Evolutionary conservation across 2,329 filamentous ascomycete species (phyloP).

Genomic region (Cordyceps cateniannulata): DNA sequence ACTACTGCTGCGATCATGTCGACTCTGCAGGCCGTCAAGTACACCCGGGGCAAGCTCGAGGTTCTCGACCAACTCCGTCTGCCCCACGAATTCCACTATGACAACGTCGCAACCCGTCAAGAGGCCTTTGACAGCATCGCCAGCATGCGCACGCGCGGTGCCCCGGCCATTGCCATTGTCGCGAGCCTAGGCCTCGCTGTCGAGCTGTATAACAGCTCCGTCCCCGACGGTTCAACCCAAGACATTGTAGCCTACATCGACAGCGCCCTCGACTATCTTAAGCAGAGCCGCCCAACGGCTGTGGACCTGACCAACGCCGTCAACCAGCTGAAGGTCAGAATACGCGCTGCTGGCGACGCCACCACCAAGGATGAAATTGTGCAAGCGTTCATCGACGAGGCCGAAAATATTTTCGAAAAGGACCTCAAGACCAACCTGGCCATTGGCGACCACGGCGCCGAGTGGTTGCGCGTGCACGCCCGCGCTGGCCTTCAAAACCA

Average conservation of each 20-base stretch:
- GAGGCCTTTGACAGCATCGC: constrained; percentile 80
- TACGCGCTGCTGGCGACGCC: constrained; percentile 42
- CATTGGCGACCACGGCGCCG: constrained; percentile 77
- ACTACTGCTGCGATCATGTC: constrained; percentile 52
- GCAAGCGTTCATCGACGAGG: constrained; percentile 66
- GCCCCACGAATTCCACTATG: constrained; percentile 74
- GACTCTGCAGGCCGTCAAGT: constrained; percentile 71
- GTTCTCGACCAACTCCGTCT: constrained; percentile 80
- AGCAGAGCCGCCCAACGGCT: constrained; percentile 84
- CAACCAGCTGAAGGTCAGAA: constrained; percentile 63
- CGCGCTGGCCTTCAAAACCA: constrained; percentile 38
- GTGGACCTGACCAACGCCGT: constrained; percentile 93
- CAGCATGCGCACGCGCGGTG: constrained; percentile 70
- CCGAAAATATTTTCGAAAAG: constrained; percentile 79
- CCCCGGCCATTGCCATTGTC: constrained; percentile 97
- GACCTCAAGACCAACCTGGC: constrained; percentile 82
- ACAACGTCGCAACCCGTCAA: constrained; percentile 60
- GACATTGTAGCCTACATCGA: constrained; percentile 67
- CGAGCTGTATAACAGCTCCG: constrained; percentile 58
- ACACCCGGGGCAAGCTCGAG: constrained; percentile 62
- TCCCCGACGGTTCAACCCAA: constrained; percentile 36
- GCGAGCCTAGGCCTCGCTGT: constrained; percentile 83
- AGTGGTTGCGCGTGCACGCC: constrained; percentile 67
- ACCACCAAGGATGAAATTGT: constrained; percentile 48
- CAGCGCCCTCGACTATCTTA: constrained; percentile 75